phyloP scores from a whole-genome alignment of 345 rosid species.

The Trapa incisa region DNA sequence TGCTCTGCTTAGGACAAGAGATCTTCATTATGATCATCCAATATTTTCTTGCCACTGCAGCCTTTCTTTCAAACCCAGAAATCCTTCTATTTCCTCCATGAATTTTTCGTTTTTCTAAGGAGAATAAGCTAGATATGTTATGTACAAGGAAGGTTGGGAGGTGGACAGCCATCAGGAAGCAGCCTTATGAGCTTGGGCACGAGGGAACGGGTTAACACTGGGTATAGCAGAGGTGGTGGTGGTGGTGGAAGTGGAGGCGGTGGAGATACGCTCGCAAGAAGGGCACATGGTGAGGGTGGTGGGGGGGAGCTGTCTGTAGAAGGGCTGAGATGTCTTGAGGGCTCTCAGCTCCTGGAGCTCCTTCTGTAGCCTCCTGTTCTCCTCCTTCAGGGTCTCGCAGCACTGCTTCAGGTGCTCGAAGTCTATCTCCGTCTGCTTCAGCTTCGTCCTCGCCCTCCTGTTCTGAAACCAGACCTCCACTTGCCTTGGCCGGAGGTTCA shows the following conservation, averaged over 20 bases:
- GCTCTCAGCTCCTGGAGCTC: constrained; percentile 83
- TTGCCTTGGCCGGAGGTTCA: too few species aligned
- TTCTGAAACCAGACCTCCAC: too few species aligned
- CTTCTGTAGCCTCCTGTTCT: constrained; percentile 82
- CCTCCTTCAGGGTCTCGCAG: constrained; percentile 86
- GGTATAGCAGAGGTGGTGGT: constrained; percentile 13
- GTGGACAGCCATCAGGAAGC: constrained; percentile 13
- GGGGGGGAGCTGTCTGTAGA: constrained; percentile 92
- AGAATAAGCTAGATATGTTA: neutral
- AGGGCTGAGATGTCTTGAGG: constrained; percentile 66
- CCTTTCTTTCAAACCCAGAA: too few species aligned
- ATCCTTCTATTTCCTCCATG: neutral
- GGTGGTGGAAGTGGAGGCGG: constrained; percentile 19
- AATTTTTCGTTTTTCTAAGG: neutral
- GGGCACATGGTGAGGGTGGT: constrained; percentile 99
- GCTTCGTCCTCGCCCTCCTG: constrained; percentile 43
- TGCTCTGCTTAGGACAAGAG: neutral
- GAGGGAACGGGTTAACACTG: constrained; percentile 20
- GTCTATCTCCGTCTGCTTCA: constrained; percentile 97
- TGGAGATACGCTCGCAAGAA: constrained; percentile 85
- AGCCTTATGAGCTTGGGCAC: constrained; percentile 19
- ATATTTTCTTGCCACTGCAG: too few species aligned
- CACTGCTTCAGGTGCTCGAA: constrained; percentile 94
- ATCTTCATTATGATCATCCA: neutral
- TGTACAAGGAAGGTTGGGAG: neutral